Percentiles rank a stretch among this genome's conserved stretches.
phyloP scores from a whole-genome alignment of 2,329 filamentous ascomycete genomes.

The Kalmusia sp. region DNA sequence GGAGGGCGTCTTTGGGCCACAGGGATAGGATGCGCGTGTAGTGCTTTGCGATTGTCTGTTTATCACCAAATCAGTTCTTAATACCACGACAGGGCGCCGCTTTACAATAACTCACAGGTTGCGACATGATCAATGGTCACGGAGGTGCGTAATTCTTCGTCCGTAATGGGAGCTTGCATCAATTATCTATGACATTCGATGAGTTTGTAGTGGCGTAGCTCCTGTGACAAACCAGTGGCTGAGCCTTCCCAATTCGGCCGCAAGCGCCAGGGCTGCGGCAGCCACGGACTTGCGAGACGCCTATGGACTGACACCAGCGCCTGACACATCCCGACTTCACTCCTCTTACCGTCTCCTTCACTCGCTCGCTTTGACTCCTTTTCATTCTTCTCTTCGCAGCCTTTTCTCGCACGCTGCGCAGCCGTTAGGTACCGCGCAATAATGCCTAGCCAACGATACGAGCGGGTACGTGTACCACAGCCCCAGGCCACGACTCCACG shows the following conservation, averaged over 20 bases:
- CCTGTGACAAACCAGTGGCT: slow-evolving; percentile 8
- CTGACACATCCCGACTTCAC: slow-evolving; percentile 3
- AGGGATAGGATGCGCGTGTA: slow-evolving; percentile 57
- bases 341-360: background rate
- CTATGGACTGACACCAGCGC: slow-evolving; percentile 10
- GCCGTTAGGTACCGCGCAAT: slow-evolving; percentile 23
- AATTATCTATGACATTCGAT: slow-evolving; percentile 5
- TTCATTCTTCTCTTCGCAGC: slow-evolving; percentile 1
- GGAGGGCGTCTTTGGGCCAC: slow-evolving; percentile 60
- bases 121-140: slow-evolving; percentile 3
- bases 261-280: background rate
- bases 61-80: background rate
- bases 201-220: background rate
- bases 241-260: background rate
- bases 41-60: slow-evolving; percentile 52
- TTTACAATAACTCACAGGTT: background rate
- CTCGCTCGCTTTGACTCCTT: slow-evolving; percentile 18
- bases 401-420: slow-evolving; percentile 1
- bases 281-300: background rate
- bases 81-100: too few species aligned
- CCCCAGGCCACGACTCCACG: slow-evolving; percentile 15
- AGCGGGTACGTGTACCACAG: slow-evolving; percentile 50
- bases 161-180: background rate
- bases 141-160: background rate
- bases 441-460: slow-evolving; percentile 58